Base-by-base conservation (phyloP, 2,329 filamentous ascomycete genomes). In the Pyricularia sp. region DNA sequence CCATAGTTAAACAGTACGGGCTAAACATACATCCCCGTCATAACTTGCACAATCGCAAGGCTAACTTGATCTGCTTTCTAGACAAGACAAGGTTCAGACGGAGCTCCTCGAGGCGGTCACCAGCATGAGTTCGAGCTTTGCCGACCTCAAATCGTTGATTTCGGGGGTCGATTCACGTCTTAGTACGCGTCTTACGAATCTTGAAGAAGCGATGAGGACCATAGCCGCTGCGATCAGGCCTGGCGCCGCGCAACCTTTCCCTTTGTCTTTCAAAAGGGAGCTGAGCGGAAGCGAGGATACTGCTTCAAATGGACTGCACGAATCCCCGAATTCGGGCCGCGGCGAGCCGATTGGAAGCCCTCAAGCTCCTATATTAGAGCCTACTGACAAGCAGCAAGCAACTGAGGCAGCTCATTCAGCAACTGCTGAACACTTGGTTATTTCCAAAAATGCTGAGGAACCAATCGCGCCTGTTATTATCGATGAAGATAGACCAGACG, bases 1-100 rank as follows among this genome's bases (percentile, higher is more conserved):
- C 95, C 6, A 91, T 93, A 26, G 93, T 93, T 20, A 95, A 96
- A 76, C 94, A 96, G 92, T 97, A 84, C 77, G 90, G 82, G 55
- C 68, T 25, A 6, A 25, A 23, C n/a, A 33, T 42, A 7, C 17
- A 20, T 50, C 6, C 42, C 42, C 42, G 42, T 3, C n/a, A 6
- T n/a, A 14, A 36, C 2, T 50, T 50, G 20, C 42, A 1, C 42
- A 50, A n/a, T 6, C 17, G 5, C 42, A 50, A 50, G 3, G 17
- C 42, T 50, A n/a, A 50, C 2, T 7, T 50, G 17, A 50, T 50
- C 7, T 17, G 42, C 6, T 17, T 20, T 7, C 3, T 20, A 50
- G 42, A 50, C 42, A 50, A 71, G 87, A 90, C 74, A 90, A 88
- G 76, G 82, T 85, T 3, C 82, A 86, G 20, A 80, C 84, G 9